These are phyloP conservation scores for Gomphus sp. DNA, from an alignment of 1,284 basidiomycete genomes.

Conservation along the genomic window DNA sequence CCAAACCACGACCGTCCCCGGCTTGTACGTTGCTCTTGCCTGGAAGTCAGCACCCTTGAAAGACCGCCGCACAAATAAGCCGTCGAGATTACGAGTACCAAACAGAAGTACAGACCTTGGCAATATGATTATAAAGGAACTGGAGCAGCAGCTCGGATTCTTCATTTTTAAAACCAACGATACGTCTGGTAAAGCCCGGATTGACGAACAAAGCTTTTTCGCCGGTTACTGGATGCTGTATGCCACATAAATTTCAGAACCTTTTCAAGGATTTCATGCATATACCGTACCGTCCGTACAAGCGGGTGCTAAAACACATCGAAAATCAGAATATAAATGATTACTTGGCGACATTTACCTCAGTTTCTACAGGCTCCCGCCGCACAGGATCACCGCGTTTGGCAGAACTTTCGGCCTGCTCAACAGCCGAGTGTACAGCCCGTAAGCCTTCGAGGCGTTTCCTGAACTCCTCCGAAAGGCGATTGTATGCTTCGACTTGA, in stretches of 20 bases:
- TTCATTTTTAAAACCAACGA: slow-evolving; percentile 60
- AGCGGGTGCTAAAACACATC: slow-evolving; percentile 31
- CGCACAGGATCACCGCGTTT: slow-evolving; percentile 45
- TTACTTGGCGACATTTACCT: slow-evolving; percentile 22
- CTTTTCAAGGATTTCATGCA: too few species aligned
- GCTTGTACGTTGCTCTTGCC: slow-evolving; percentile 32
- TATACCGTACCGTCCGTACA: slow-evolving; percentile 26
- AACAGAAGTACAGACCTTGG: slow-evolving; percentile 17
- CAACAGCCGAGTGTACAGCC: slow-evolving; percentile 56
- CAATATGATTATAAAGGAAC: slow-evolving; percentile 49
- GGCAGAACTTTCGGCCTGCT: slow-evolving; percentile 47
- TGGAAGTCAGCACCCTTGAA: slow-evolving; percentile 34
- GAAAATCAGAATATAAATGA: neutral
- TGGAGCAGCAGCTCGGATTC: slow-evolving; percentile 58
- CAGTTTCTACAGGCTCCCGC: slow-evolving; percentile 52
- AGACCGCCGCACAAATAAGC: neutral
- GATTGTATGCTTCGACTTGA: slow-evolving; percentile 55
- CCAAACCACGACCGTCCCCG: slow-evolving; percentile 41
- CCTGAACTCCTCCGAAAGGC: slow-evolving; percentile 60
- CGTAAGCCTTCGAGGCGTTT: slow-evolving; percentile 53
- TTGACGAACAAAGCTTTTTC: slow-evolving; percentile 61
- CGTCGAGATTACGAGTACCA: neutral
- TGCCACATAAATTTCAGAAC: too few species aligned
- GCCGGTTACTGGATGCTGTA: slow-evolving; percentile 53
- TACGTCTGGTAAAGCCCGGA: slow-evolving; percentile 50